Percentiles rank a stretch among this genome's conserved stretches.
phyloP scores from a whole-genome alignment of 1,139 yeast species.

The Magnusiomyces sp. region DNA sequence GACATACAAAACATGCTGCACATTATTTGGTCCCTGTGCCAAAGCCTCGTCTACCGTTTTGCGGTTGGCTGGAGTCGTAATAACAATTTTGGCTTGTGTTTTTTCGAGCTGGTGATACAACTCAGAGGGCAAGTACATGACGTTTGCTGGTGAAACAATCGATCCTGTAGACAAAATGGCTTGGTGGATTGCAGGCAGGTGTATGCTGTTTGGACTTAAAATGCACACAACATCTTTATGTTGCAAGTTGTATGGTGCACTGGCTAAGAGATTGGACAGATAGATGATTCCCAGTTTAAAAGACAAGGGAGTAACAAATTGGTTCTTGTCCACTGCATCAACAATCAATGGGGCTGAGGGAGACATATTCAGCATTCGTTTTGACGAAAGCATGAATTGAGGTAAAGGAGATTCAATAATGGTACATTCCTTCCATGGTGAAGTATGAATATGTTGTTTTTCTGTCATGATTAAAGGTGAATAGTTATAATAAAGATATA shows the following conservation, averaged over 20 bases:
- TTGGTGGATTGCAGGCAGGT: conserved; percentile 13
- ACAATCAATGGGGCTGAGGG: no score
- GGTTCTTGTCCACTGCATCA: no score
- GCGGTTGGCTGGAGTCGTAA: conserved; percentile 16
- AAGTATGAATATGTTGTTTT: no score
- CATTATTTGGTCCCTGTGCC: not conserved
- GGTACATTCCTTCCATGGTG: no score
- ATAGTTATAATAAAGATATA: no score
- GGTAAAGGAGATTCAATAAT: no score
- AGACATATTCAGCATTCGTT: no score
- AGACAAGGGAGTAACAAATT: no score
- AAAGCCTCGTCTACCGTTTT: not conserved
- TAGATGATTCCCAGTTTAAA: no score
- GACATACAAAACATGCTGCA: not conserved
- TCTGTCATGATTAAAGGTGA: no score
- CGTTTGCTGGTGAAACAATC: conserved; percentile 22
- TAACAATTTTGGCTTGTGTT: conserved; percentile 17
- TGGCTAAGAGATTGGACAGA: no score
- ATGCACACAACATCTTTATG: conserved; percentile 10
- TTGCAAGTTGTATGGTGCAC: not conserved
- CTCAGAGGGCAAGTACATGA: conserved; percentile 21
- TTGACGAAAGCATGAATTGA: no score
- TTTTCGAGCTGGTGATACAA: conserved; percentile 21
- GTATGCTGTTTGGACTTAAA: conserved; percentile 7
- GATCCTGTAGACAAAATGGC: conserved; percentile 21